Conservation (phyloP, 1,284 basidiomycete genomes). For the Stygiomarasmius scandens region DNA sequence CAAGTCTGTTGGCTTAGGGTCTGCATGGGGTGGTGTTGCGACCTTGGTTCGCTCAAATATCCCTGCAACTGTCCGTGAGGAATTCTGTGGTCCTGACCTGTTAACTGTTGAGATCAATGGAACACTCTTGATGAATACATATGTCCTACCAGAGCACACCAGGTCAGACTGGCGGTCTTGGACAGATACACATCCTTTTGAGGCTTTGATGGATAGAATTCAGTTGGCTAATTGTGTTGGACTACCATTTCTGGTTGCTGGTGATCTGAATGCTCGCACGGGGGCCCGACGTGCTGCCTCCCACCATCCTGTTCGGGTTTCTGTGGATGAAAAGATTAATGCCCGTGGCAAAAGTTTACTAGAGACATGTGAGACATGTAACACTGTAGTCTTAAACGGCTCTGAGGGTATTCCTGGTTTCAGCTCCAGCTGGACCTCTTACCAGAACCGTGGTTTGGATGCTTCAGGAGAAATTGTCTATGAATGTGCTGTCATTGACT, state of each 20-base stretch:
- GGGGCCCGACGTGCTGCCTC: neutral
- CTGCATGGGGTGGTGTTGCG: constrained; percentile 2
- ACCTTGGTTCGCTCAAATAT: neutral
- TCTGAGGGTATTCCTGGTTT: neutral
- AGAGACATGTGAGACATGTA: neutral
- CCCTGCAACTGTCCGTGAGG: neutral
- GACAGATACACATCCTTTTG: constrained; percentile 4
- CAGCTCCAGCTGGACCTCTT: neutral
- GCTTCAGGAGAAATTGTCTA: neutral
- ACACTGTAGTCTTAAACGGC: constrained; percentile 3
- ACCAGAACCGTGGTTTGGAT: neutral
- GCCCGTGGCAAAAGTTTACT: neutral
- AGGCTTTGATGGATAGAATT: neutral
- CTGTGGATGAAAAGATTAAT: neutral
- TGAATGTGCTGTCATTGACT: neutral
- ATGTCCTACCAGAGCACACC: neutral
- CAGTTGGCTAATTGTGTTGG: neutral
- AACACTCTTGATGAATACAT: neutral
- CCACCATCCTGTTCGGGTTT: neutral
- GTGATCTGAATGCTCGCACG: constrained; percentile 5
- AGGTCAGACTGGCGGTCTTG: neutral
- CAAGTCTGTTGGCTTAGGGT: neutral
- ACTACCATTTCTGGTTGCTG: neutral
- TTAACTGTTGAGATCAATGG: constrained; percentile 1
- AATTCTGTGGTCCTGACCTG: neutral